Evolutionary conservation across 2,329 filamentous ascomycete species (phyloP).

Genomic region (Achaetomium macrosporum): DNA sequence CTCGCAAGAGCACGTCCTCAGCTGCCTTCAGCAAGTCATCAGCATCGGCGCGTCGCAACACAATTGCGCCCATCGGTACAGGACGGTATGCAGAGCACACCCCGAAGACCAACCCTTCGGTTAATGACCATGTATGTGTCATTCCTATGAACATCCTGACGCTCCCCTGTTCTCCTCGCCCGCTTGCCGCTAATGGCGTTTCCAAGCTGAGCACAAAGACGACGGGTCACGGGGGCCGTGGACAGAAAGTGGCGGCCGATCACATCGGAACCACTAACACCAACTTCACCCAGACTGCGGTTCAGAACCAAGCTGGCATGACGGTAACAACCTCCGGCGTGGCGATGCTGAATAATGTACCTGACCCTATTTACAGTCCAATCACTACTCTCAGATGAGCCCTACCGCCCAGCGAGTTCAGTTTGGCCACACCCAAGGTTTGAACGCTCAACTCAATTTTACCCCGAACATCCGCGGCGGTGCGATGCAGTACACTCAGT

Average conservation of each 20-base stretch:
- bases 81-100: background rate
- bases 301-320: background rate
- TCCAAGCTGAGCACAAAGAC: background rate
- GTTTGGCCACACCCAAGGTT: background rate
- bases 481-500: background rate
- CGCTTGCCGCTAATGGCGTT: background rate
- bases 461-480: background rate
- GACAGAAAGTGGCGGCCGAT: background rate
- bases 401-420: background rate
- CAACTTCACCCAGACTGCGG: background rate
- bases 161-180: background rate
- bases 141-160: background rate
- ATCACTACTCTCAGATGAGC: background rate
- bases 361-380: background rate
- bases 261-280: background rate
- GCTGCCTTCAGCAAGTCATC: background rate
- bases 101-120: background rate
- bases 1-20: background rate
- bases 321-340: background rate
- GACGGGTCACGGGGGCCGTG: background rate
- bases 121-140: constrained; percentile 1
- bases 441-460: background rate
- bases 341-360: background rate
- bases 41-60: background rate
- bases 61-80: constrained; percentile 12